A percentile compares a stretch with the other conserved stretches of the same genome.
Conservation (phyloP, 306 rosid species). For the Rosa rugosa region DNA sequence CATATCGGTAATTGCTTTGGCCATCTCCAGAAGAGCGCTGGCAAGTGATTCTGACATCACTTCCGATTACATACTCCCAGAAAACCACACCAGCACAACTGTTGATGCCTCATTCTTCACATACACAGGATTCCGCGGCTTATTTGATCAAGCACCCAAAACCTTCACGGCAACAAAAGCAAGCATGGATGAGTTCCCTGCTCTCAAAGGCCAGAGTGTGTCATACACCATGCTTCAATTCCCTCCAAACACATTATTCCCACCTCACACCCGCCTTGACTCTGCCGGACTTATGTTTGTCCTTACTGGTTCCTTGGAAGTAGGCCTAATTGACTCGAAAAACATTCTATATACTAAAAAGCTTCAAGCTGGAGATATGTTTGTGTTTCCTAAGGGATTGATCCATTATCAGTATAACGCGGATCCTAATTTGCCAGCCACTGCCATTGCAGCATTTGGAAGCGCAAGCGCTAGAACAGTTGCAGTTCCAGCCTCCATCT, state of each 20-base stretch:
- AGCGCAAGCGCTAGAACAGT: constrained; percentile 41
- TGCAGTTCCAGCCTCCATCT: constrained; percentile 9
- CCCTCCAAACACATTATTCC: constrained; percentile 15
- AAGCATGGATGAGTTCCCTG: constrained; percentile 17
- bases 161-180: constrained; percentile 21
- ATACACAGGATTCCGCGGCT: constrained; percentile 17
- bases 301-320: constrained; percentile 28
- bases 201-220: constrained; percentile 25
- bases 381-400: constrained; percentile 42
- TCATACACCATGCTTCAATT: constrained; percentile 22
- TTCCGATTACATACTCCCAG: constrained; percentile 8
- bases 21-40: not conserved
- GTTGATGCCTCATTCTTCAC: constrained; percentile 23
- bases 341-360: constrained; percentile 16
- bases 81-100: not conserved
- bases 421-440: constrained; percentile 5
- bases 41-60: constrained; percentile 15
- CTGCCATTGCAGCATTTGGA: constrained; percentile 33
- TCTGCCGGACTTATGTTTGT: constrained; percentile 36
- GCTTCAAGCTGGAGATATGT: constrained; percentile 33
- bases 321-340: constrained; percentile 30
- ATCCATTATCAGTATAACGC: constrained; percentile 39
- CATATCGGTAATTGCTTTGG: not conserved
- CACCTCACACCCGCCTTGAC: constrained; percentile 34
- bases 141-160: constrained; percentile 1